A percentile compares a stretch with the other conserved stretches of the same genome.
Conservation (phyloP, 1,284 basidiomycete genomes). For the Apiotrichum porosum region DNA sequence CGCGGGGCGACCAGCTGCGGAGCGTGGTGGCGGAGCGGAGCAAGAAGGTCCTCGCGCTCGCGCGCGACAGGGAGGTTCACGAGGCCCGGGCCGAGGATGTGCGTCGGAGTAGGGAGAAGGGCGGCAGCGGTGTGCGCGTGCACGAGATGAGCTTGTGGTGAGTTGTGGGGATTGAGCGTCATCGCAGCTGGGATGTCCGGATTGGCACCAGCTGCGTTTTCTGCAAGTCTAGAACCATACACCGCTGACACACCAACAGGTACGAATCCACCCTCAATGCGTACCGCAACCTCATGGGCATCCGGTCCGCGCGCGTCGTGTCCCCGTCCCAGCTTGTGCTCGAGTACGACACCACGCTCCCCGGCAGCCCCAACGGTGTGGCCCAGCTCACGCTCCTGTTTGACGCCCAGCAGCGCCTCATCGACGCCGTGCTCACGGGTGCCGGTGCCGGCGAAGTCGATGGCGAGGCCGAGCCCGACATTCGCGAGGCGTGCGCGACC, state of each 20-base stretch:
- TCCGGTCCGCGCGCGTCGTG: constrained; percentile 58
- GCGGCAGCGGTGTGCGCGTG: constrained; percentile 49
- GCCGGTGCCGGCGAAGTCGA: neutral
- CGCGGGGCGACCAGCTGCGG: constrained; percentile 55
- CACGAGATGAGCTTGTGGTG: constrained; percentile 47
- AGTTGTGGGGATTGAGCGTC: no score
- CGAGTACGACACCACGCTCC: constrained; percentile 52
- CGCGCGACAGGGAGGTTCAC: constrained; percentile 61
- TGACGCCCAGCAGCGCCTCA: constrained; percentile 30
- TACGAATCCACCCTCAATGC: constrained; percentile 62
- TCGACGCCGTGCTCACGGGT: constrained; percentile 14
- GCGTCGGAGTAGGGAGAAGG: constrained; percentile 51
- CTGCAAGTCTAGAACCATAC: constrained; percentile 53
- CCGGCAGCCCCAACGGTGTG: neutral
- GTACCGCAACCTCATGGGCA: constrained; percentile 59
- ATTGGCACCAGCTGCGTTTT: constrained; percentile 41
- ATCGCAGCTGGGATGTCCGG: no score
- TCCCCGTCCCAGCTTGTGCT: constrained; percentile 71
- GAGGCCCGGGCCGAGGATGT: constrained; percentile 61
- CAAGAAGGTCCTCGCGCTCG: constrained; percentile 59
- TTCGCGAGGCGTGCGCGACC: constrained; percentile 59
- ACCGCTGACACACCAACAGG: constrained; percentile 52
- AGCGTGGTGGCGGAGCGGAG: constrained; percentile 56
- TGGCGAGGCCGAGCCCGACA: constrained; percentile 51
- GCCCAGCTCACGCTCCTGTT: constrained; percentile 34